Evolutionary conservation across 169 alveolate species (phyloP).

Genomic region (Cryptosporidium sp.): DNA sequence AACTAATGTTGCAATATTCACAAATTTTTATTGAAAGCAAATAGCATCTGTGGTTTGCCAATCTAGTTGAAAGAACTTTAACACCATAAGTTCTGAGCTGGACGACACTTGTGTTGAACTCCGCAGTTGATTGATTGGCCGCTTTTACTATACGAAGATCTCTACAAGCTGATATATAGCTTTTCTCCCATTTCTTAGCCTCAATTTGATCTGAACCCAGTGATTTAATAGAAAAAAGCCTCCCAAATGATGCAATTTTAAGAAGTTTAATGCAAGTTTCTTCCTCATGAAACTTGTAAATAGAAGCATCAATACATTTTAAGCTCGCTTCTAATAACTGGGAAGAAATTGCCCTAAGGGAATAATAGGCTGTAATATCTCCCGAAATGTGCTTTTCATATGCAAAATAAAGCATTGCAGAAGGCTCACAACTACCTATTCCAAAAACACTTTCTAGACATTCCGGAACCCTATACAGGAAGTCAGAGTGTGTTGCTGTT

Average conservation of each 20-base stretch:
- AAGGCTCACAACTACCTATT: constrained; percentile 83
- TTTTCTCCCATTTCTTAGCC: constrained; percentile 49
- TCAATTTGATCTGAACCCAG: neutral
- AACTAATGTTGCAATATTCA: constrained; percentile 80
- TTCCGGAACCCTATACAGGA: constrained; percentile 78
- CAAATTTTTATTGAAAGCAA: constrained; percentile 83
- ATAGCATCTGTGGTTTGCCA: constrained; percentile 75
- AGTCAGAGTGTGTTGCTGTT: constrained; percentile 79
- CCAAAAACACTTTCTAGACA: constrained; percentile 80
- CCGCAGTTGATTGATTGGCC: constrained; percentile 40
- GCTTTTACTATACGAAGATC: constrained; percentile 65
- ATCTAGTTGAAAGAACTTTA: constrained; percentile 30
- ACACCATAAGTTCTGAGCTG: constrained; percentile 53
- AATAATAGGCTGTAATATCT: constrained; percentile 84
- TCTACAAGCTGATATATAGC: constrained; percentile 56
- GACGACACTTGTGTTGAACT: constrained; percentile 46
- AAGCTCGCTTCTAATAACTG: constrained; percentile 82
- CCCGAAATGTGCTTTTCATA: constrained; percentile 82
- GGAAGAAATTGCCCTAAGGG: constrained; percentile 82
- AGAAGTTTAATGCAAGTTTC: constrained; percentile 53
- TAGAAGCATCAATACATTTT: constrained; percentile 84
- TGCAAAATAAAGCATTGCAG: constrained; percentile 85
- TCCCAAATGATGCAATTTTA: constrained; percentile 66
- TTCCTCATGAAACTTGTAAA: constrained; percentile 79
- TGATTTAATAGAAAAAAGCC: constrained; percentile 29